Evolutionary conservation across 441 rosid species (phyloP), one percentile per base, ranked within the genome.

Genomic region (Aquilaria agallochum): DNA sequence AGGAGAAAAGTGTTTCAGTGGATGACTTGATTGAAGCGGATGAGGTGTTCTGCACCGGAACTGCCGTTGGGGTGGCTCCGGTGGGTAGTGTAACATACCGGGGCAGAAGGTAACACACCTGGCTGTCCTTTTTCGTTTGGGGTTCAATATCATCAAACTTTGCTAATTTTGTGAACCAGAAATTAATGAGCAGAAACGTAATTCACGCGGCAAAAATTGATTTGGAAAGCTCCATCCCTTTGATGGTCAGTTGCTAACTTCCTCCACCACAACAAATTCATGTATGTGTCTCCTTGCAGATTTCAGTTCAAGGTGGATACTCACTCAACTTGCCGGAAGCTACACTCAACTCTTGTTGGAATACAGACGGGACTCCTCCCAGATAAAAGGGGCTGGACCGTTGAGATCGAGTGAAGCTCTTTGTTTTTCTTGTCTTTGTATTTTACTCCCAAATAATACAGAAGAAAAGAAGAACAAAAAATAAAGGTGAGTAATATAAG

Each of bases 11-110:
- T 32, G 70, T 91, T 68, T 72, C 71, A 0, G 81, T 88, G 59
- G 95, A 84, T n/a, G 90, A 84, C 68, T 49, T 88, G 64, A 69
- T 71, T 64, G 80, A 72, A 12, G 97, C 93, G 3, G 88, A 90
- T 56, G 91, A 90, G 80, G 90, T 88, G 6, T 90, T 90, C 55
- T 90, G 95, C 79, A 88, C 91, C 0, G 97, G 97, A 72, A 90
- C 97, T 32, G 97, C 97, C 7, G 95, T 88, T 13, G 91, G 83
- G 13, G 91, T 84, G 58, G 91, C 88, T 62, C 60, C 87, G 9
- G 95, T 86, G 0, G 89, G 91, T 33, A 72, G 82, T 40, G 72
- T 90, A 15, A 86, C 89, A 34, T 80, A 83, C 62, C 78, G 80
- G 65, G 71, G 72, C 53, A 81, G 66, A 65, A 86, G 89, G 95